Conservation (phyloP, 306 rosid genomes). For the Vigna unguiculata region DNA sequence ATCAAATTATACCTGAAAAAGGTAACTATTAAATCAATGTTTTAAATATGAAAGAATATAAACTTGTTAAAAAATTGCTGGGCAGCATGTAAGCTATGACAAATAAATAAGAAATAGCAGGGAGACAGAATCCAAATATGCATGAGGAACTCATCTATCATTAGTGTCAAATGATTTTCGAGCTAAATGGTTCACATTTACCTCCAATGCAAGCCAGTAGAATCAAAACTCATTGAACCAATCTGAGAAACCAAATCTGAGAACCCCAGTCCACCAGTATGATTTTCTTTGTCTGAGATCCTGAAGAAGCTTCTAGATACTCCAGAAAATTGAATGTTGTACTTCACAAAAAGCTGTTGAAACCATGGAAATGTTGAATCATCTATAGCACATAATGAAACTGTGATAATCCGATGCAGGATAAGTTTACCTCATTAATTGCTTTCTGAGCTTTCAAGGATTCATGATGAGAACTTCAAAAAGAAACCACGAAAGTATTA, state of each 20-base stretch:
- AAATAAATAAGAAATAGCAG: slow-evolving; percentile 16
- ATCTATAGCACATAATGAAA: slow-evolving; percentile 36
- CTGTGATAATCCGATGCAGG: slow-evolving; percentile 40
- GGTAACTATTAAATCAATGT: slow-evolving; percentile 31
- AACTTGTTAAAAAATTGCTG: slow-evolving; percentile 30
- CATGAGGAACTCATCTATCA: slow-evolving; percentile 38
- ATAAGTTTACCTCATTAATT: slow-evolving; percentile 83
- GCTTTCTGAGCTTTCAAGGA: slow-evolving; percentile 97
- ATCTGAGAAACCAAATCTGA: slow-evolving; percentile 88
- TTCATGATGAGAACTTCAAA: slow-evolving; percentile 94
- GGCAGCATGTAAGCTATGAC: slow-evolving; percentile 32
- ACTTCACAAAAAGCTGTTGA: slow-evolving; percentile 96
- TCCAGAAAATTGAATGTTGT: slow-evolving; percentile 98
- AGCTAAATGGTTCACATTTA: slow-evolving; percentile 49
- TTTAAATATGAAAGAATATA: slow-evolving; percentile 36
- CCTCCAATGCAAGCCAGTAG: slow-evolving; percentile 98
- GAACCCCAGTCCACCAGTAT: slow-evolving; percentile 62
- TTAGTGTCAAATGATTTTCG: slow-evolving; percentile 36
- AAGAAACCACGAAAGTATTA: slow-evolving; percentile 44
- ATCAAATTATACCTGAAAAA: slow-evolving; percentile 87
- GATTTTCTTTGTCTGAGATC: slow-evolving; percentile 66
- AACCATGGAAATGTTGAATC: slow-evolving; percentile 43
- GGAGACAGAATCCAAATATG: slow-evolving; percentile 30
- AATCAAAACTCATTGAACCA: slow-evolving; percentile 91
- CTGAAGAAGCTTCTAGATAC: slow-evolving; percentile 88